These are phyloP conservation scores for Alternaria consortialis DNA, from an alignment of 2,329 filamentous ascomycete species.

Conservation along the genomic window DNA sequence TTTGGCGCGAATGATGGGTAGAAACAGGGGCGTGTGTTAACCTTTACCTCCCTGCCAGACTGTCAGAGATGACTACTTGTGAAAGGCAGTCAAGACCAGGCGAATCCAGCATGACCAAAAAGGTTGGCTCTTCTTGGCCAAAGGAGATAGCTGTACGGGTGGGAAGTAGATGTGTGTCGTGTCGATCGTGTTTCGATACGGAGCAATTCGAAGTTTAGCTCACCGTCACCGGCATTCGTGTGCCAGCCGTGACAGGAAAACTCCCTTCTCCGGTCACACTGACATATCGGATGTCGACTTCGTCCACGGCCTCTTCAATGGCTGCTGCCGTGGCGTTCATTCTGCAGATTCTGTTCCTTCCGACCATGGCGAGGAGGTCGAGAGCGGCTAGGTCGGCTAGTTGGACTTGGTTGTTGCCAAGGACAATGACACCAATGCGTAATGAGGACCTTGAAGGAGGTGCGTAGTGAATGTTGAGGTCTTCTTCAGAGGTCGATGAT, in stretches of 20 bases:
- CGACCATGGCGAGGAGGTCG: constrained; percentile 45
- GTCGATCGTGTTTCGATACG: constrained; percentile 29
- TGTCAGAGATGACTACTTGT: constrained; percentile 40
- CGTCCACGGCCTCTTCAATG: constrained; percentile 46
- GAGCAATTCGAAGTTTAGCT: constrained; percentile 43
- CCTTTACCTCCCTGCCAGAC: constrained; percentile 51
- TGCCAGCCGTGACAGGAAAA: constrained; percentile 47
- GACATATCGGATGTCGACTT: constrained; percentile 50
- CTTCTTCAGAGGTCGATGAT: constrained; percentile 45
- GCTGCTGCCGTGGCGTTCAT: constrained; percentile 34
- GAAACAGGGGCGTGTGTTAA: constrained; percentile 39
- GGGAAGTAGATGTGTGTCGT: constrained; percentile 12
- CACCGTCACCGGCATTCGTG: constrained; percentile 51
- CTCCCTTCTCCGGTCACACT: constrained; percentile 49
- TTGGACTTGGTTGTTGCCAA: constrained; percentile 42
- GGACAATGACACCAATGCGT: constrained; percentile 44
- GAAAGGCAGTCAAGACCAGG: constrained; percentile 36
- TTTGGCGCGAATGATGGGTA: constrained; percentile 11
- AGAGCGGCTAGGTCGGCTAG: constrained; percentile 46
- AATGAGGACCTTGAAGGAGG: constrained; percentile 48
- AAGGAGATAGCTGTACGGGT: constrained; percentile 25
- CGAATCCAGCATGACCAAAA: constrained; percentile 47
- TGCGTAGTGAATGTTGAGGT: constrained; percentile 43
- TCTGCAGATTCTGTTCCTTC: constrained; percentile 38
- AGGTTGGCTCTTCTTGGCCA: constrained; percentile 41